Evolutionary conservation across 768 basidiomycete species (phyloP).

Genomic region (Butyriboletus loyo): DNA sequence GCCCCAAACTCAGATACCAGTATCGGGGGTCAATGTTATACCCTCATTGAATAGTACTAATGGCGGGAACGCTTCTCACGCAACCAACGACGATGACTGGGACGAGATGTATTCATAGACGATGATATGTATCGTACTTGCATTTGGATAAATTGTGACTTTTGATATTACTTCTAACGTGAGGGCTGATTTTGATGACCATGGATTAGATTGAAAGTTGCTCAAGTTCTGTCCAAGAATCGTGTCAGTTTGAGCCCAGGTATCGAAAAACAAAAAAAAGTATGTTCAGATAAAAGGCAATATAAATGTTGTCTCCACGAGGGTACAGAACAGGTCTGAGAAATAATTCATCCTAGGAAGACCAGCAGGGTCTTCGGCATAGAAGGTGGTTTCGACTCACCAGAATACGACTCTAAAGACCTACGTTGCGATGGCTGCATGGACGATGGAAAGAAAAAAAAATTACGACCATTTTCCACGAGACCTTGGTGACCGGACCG

Average conservation of each 20-base stretch:
- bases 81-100: slow-evolving; percentile 51
- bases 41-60: slow-evolving; percentile 9
- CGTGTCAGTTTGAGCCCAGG: slow-evolving; percentile 5
- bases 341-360: slow-evolving; percentile 20
- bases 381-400: slow-evolving; percentile 11
- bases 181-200: background rate
- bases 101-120: slow-evolving; percentile 61
- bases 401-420: background rate
- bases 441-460: background rate
- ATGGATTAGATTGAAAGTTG: background rate
- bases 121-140: background rate
- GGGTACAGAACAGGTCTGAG: slow-evolving; percentile 32
- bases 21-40: slow-evolving; percentile 22
- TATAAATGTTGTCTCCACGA: slow-evolving; percentile 25
- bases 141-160: background rate
- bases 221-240: slow-evolving; percentile 1
- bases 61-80: slow-evolving; percentile 12
- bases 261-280: background rate
- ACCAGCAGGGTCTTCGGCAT: background rate
- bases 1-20: slow-evolving; percentile 16
- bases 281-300: slow-evolving; percentile 22
- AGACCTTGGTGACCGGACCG: too few relatives aligned
- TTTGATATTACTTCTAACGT: background rate
- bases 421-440: background rate
- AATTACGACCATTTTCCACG: background rate